These are phyloP conservation scores for Pleurotus tuber-regium DNA, from an alignment of 768 basidiomycete genomes.

Conservation along the genomic window DNA sequence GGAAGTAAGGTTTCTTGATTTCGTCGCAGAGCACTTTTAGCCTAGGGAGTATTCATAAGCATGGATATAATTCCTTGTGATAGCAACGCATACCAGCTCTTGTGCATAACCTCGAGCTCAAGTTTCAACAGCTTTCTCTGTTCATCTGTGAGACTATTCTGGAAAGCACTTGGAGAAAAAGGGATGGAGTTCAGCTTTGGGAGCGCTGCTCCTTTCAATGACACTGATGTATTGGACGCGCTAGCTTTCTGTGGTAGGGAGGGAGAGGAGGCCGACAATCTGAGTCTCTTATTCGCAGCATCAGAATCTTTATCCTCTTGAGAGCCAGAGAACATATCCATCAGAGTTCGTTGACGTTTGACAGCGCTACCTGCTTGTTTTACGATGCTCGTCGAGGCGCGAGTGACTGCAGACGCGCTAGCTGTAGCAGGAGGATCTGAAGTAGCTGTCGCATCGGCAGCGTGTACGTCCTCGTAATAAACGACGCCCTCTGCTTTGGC, in stretches of 20 bases:
- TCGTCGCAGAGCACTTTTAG: conserved; percentile 73
- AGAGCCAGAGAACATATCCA: conserved; percentile 59
- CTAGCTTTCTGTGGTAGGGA: conserved; percentile 13
- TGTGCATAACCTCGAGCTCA: conserved; percentile 72
- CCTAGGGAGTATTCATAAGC: conserved; percentile 37
- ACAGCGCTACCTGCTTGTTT: no score
- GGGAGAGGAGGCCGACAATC: conserved; percentile 20
- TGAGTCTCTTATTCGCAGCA: conserved; percentile 48
- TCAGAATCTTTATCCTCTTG: conserved; percentile 29
- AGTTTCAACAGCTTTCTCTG: conserved; percentile 57
- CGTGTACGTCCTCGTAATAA: conserved; percentile 47
- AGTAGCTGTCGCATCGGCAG: conserved; percentile 8
- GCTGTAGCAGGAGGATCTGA: no score
- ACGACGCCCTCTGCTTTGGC: conserved; percentile 20
- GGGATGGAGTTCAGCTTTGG: conserved; percentile 61
- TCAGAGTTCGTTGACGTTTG: conserved; percentile 62
- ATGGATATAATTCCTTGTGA: no score
- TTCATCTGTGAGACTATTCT: conserved; percentile 54
- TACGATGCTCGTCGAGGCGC: conserved; percentile 16
- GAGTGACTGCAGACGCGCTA: no score
- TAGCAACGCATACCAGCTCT: conserved; percentile 61
- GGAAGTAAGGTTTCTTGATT: conserved; percentile 74
- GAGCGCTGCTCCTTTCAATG: conserved; percentile 13
- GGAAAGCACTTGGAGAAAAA: conserved; percentile 57
- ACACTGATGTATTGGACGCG: conserved; percentile 9